A percentile compares a stretch with the other conserved stretches of the same genome.
Evolutionary conservation across 2,329 filamentous ascomycete genomes (phyloP).

Genomic region (Botryosphaeria dothidea): DNA sequence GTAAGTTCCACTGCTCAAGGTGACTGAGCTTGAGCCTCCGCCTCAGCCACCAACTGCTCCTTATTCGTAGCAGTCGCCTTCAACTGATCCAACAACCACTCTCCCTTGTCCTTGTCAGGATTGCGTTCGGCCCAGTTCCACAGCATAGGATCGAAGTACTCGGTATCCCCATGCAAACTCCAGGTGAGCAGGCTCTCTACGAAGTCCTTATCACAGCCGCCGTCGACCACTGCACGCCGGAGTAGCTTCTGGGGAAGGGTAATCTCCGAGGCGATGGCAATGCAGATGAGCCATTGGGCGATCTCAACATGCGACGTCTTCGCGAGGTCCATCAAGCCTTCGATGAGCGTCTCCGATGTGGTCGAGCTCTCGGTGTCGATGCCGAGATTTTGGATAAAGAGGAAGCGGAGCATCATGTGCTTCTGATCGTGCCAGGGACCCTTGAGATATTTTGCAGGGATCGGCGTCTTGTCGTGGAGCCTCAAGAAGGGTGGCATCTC

Average conservation of each 20-base stretch:
- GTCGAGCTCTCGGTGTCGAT: slow-evolving; percentile 37
- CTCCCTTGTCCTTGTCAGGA: neutral
- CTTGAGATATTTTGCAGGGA: slow-evolving; percentile 39
- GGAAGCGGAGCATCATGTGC: slow-evolving; percentile 33
- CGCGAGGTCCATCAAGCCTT: slow-evolving; percentile 31
- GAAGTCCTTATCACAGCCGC: neutral
- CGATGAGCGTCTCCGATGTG: slow-evolving; percentile 36
- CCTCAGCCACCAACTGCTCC: neutral
- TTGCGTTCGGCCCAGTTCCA: slow-evolving; percentile 14
- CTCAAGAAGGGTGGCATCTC: neutral
- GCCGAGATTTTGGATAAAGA: slow-evolving; percentile 35
- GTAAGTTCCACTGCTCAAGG: neutral
- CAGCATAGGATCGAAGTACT: slow-evolving; percentile 7
- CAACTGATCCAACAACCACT: slow-evolving; percentile 7
- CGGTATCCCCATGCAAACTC: neutral
- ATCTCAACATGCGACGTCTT: slow-evolving; percentile 32
- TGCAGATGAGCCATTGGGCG: slow-evolving; percentile 28
- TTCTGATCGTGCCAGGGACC: slow-evolving; percentile 36
- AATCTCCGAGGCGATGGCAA: neutral
- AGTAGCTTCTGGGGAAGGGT: neutral
- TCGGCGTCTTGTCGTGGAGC: slow-evolving; percentile 21
- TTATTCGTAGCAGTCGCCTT: neutral
- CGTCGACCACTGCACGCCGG: neutral
- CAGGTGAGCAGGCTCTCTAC: neutral
- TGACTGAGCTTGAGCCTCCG: neutral